Base-by-base conservation (phyloP, 2,329 filamentous ascomycete species). In the Cyanodermella asteris region DNA sequence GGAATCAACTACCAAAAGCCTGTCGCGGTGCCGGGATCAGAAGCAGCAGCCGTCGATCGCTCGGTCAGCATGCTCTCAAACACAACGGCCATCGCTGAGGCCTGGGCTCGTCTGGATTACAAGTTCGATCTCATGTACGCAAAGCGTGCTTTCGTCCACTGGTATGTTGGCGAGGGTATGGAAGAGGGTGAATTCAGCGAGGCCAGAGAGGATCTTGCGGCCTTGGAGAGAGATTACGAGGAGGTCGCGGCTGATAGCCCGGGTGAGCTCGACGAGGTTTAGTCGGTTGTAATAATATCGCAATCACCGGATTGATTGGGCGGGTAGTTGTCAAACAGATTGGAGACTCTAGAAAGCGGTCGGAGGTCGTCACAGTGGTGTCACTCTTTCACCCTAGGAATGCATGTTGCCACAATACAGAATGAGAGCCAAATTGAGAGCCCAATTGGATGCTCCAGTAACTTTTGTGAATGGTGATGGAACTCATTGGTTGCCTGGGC, bases 111-210 rank as follows among this genome's bases (percentile, higher is more conserved):
- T 34, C 56, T 72, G 18, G 63, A 68, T 41, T 63, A 67, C 49
- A 72, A 72, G 42, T 72, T 72, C 44, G 67, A 72, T 39, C 59
- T 72, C 33, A 72, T 72, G 67, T 72, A 72, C 49, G 60, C 59
- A 32, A 72, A 72, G 53, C 61, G 67, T 33, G 67, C 67, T 8
- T 72, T 72, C 40, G 67, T 72, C n/a, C 67, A 72, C 44, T 72
- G 67, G 67, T 72, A 72, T 37, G 77, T 87, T 27, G 77, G 77
- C 36, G 77, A 87, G 56, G 77, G 77, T 55, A 87, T 87, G 77
- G 77, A 87, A 57, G 77, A 87, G 50, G 77, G 77, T 41, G 77
- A 87, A 51, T 87, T 87, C 57, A 75, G 71, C 34, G 77, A 87
- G 53, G 77, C 77, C 33, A 72, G 77, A 38, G 77, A 87, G 56